Evolutionary conservation across 139 green algal genomes (phyloP).

Genomic region (Coelastrella sp.): DNA sequence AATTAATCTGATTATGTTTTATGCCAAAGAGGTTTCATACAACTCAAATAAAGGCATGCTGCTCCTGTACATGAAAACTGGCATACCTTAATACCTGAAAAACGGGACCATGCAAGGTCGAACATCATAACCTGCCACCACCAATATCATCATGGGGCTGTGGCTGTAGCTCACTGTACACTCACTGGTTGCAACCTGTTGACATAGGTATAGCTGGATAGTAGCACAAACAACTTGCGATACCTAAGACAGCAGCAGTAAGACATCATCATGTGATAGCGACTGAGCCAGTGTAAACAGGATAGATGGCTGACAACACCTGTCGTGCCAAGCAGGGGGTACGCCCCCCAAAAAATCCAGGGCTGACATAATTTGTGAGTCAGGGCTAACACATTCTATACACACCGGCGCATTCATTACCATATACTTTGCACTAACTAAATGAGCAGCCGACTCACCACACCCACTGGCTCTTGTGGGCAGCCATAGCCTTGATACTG

Average conservation of each 20-base stretch:
- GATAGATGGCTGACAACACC: neutral
- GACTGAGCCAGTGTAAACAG: too few relatives aligned
- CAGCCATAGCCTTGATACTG: constrained; percentile 52
- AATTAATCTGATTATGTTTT: too few relatives aligned
- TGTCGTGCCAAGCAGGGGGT: neutral
- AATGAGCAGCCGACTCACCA: constrained; percentile 54
- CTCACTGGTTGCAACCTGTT: constrained; percentile 54
- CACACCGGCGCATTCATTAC: too few relatives aligned
- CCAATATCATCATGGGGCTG: neutral
- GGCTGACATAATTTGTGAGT: too few relatives aligned
- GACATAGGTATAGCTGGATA: constrained; percentile 68
- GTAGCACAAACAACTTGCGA: constrained; percentile 61
- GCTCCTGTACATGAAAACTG: too few relatives aligned
- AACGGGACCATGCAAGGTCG: too few relatives aligned
- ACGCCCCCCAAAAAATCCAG: too few relatives aligned
- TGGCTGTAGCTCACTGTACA: neutral
- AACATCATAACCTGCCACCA: neutral
- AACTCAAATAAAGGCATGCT: too few relatives aligned
- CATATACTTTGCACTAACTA: too few relatives aligned
- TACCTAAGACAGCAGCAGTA: constrained; percentile 57
- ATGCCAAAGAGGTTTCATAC: too few relatives aligned
- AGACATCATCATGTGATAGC: neutral
- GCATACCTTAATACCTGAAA: too few relatives aligned
- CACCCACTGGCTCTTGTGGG: constrained; percentile 62
- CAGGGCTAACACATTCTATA: too few relatives aligned